A percentile compares a stretch with the other conserved stretches of the same genome.
Evolutionary conservation across 805 yeast genomes (phyloP).

Genomic region (Kregervanrija pseudodelftensis): DNA sequence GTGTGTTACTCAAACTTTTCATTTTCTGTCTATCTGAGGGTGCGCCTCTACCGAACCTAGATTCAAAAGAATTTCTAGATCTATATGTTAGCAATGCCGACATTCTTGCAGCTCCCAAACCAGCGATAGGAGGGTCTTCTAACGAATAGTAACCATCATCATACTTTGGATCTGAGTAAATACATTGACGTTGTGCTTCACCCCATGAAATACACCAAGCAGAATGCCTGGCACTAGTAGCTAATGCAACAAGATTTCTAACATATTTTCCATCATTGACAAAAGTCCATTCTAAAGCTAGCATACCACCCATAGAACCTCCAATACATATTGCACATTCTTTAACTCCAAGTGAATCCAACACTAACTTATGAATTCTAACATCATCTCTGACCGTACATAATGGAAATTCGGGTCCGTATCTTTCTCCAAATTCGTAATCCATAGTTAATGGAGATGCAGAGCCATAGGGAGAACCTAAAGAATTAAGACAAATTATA

Average conservation of each 20-base stretch:
- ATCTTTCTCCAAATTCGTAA: conserved; percentile 63
- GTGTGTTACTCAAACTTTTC: conserved; percentile 12
- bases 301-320: conserved; percentile 99
- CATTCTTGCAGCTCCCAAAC: conserved; percentile 96
- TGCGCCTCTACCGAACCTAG: conserved; percentile 79
- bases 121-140: conserved; percentile 76
- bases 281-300: conserved; percentile 81
- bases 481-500: conserved; percentile 81
- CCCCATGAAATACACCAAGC: conserved; percentile 99
- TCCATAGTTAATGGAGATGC: conserved; percentile 86
- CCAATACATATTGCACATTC: conserved; percentile 83
- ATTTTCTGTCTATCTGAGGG: conserved; percentile 34
- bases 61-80: conserved; percentile 85
- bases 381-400: conserved; percentile 94
- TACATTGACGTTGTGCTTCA: conserved; percentile 94
- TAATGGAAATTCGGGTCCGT: conserved; percentile 93
- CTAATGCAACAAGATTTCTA: conserved; percentile 67
- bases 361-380: conserved; percentile 62
- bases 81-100: conserved; percentile 89
- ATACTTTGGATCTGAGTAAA: conserved; percentile 91
- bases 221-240: conserved; percentile 89
- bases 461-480: conserved; percentile 95
- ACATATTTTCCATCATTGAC: conserved; percentile 57
- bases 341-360: conserved; percentile 75
- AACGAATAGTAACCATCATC: conserved; percentile 79